These are phyloP conservation scores for Mimosa pudica DNA, from an alignment of 306 rosid genomes.

Conservation along the genomic window DNA sequence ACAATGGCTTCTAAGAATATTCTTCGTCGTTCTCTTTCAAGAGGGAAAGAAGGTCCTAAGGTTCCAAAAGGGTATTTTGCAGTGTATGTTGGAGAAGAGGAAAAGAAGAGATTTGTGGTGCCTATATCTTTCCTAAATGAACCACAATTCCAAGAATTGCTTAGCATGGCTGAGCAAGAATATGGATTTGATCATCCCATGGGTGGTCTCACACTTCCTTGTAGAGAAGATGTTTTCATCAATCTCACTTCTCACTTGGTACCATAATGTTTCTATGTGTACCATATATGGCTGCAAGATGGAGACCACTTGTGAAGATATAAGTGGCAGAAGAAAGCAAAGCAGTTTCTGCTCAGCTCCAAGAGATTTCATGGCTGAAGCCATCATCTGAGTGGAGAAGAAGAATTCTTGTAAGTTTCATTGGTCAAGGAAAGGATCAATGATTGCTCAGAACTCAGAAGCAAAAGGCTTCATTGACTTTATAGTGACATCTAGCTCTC, in stretches of 20 bases:
- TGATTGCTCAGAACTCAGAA: background rate
- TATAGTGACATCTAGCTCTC: constrained; percentile 2
- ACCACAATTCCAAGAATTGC: constrained; percentile 41
- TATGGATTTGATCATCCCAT: constrained; percentile 46
- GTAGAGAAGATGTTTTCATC: constrained; percentile 38
- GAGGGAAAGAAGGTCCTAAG: constrained; percentile 15
- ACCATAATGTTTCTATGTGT: background rate
- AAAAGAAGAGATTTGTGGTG: constrained; percentile 43
- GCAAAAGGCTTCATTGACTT: background rate
- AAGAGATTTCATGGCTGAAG: background rate
- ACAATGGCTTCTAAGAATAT: constrained; percentile 32
- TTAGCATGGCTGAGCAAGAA: constrained; percentile 40
- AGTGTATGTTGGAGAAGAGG: constrained; percentile 41
- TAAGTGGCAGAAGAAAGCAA: background rate
- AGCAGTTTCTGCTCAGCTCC: background rate
- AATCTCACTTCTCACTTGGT: constrained; percentile 36
- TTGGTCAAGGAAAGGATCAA: background rate
- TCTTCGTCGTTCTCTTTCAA: constrained; percentile 25
- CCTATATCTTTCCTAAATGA: constrained; percentile 41
- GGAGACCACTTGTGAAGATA: background rate
- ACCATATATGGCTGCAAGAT: background rate
- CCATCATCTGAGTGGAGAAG: background rate
- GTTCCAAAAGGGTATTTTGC: constrained; percentile 38
- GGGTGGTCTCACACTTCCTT: constrained; percentile 52
- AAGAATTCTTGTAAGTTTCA: background rate